Base-by-base conservation (phyloP, 176 grass and related monocot species). In the Paspalum vaginatum region DNA sequence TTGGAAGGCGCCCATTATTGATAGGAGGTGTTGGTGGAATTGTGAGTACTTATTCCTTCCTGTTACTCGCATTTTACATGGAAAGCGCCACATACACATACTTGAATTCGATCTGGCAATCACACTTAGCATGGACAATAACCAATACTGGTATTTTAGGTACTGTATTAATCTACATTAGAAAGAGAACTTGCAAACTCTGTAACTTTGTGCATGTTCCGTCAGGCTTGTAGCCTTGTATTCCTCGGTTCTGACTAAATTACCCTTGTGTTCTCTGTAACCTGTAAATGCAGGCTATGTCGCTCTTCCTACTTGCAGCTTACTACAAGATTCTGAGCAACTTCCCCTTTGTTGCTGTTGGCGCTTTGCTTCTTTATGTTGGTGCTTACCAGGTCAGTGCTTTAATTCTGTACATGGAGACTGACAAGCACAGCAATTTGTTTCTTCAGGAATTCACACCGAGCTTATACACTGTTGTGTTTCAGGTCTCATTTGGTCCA, bases 1-100 rank as follows among this genome's bases (percentile, higher is more conserved):
- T 99, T 69, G 92, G 96, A 76, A 95, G 96, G 68, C 84, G 92
- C 13, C 92, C 92, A 46, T 88, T 99, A 75, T 84, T 99, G 68
- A 93, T 99, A 82, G 90, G 96, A 84, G 92, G 92, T 72, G 86
- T 95, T 83, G 51, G 86, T 86, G 92, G 90, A 93, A 99, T 99
- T 66, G 90, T 99, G 81, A 74, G 96, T 88, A 74, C 55, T 37
- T 84, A 61, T 61, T 55, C 5, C 8, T 86, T 58, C 45, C 15
- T 86, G 56, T 2, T 4, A 76, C 22, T 26, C 45, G 20, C 76
- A 14, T 51, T 20, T 73, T 86, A 60, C 37, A 63, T 46, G 1
- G 13, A 67, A 66, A 75, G 43, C 53, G n/a, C 11, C 18, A 6
- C 48, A 53, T 75, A 65, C 42, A 61, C 14, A 27, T 70, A 43